Conservation (phyloP, 1,139 yeast genomes). For the Yamadazyma dushanensis region DNA sequence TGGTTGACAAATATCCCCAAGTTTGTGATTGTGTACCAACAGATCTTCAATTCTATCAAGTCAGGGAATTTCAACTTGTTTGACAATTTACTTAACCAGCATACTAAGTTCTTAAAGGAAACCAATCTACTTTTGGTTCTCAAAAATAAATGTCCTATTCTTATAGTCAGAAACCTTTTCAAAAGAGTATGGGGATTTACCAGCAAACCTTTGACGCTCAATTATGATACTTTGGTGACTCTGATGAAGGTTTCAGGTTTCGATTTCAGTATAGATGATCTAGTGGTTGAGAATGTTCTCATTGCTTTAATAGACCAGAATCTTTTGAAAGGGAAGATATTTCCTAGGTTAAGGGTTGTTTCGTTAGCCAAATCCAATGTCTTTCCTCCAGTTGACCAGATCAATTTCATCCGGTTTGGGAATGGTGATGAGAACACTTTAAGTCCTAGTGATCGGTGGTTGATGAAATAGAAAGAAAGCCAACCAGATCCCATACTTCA, state of each 20-base stretch:
- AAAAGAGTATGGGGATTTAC: conserved; percentile 32
- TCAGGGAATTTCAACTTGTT: conserved; percentile 43
- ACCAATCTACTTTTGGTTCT: conserved; percentile 32
- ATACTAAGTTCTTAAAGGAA: conserved; percentile 37
- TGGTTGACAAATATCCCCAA: conserved; percentile 23
- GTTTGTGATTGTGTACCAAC: conserved; percentile 36
- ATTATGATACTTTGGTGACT: conserved; percentile 27
- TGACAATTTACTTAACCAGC: conserved; percentile 24
- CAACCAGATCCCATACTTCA: too few species aligned
- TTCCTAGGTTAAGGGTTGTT: conserved; percentile 42
- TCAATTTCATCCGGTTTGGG: conserved; percentile 30
- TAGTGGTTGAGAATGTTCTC: conserved; percentile 47
- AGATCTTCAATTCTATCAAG: conserved; percentile 32
- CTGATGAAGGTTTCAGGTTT: conserved; percentile 22
- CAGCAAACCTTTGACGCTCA: conserved; percentile 27
- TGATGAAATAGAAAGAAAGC: conserved; percentile 4
- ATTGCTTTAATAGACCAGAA: conserved; percentile 54
- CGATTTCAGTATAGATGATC: conserved; percentile 24
- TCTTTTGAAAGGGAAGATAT: conserved; percentile 52
- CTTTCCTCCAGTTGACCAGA: conserved; percentile 46
- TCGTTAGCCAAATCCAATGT: conserved; percentile 51
- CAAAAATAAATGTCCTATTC: conserved; percentile 33
- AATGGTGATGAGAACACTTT: conserved; percentile 16
- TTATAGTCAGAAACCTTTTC: conserved; percentile 49
- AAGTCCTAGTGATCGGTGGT: conserved; percentile 15